A percentile compares a stretch with the other conserved stretches of the same genome.
These are phyloP conservation scores for Pseudopyrenochaeta lycopersici DNA, from an alignment of 2,329 filamentous ascomycete genomes.

Conservation along the genomic window DNA sequence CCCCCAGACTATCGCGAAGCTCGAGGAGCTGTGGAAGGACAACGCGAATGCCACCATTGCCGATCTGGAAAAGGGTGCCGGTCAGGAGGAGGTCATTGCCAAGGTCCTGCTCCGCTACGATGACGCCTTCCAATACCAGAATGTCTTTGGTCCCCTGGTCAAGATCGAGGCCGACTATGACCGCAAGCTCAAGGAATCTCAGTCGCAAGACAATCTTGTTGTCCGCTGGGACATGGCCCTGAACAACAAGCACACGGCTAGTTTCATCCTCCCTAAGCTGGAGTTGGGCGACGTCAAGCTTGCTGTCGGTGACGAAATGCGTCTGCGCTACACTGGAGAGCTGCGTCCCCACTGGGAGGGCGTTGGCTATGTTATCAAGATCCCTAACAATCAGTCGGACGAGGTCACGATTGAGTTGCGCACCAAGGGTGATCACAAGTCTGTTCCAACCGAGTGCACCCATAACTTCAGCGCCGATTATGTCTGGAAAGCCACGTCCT, in stretches of 20 bases:
- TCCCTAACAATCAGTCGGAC: constrained; percentile 98
- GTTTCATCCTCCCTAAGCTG: constrained; percentile 94
- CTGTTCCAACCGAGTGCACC: constrained; percentile 92
- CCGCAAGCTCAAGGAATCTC: constrained; percentile 97
- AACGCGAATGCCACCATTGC: constrained; percentile 87
- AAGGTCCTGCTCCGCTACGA: constrained; percentile 94
- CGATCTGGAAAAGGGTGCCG: constrained; percentile 89
- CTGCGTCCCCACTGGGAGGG: constrained; percentile 93
- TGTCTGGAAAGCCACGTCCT: constrained; percentile 99
- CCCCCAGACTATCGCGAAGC: constrained; percentile 91
- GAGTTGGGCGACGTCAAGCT: constrained; percentile 98
- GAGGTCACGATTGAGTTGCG: constrained; percentile 95
- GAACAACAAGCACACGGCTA: constrained; percentile 97
- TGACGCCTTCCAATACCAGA: constrained; percentile 98
- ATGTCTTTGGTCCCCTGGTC: constrained; percentile 95
- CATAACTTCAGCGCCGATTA: constrained; percentile 99
- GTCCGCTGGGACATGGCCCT: constrained; percentile 95
- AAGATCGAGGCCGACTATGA: constrained; percentile 99
- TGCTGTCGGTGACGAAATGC: constrained; percentile 98
- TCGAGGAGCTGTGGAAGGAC: constrained; percentile 99
- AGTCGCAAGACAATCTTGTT: constrained; percentile 93
- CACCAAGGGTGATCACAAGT: constrained; percentile 94
- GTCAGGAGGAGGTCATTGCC: constrained; percentile 92
- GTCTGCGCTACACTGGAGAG: constrained; percentile 94
- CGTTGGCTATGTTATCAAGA: constrained; percentile 98